Evolutionary conservation across 2,329 filamentous ascomycete genomes (phyloP).

Genomic region (Monosporascus sp.): DNA sequence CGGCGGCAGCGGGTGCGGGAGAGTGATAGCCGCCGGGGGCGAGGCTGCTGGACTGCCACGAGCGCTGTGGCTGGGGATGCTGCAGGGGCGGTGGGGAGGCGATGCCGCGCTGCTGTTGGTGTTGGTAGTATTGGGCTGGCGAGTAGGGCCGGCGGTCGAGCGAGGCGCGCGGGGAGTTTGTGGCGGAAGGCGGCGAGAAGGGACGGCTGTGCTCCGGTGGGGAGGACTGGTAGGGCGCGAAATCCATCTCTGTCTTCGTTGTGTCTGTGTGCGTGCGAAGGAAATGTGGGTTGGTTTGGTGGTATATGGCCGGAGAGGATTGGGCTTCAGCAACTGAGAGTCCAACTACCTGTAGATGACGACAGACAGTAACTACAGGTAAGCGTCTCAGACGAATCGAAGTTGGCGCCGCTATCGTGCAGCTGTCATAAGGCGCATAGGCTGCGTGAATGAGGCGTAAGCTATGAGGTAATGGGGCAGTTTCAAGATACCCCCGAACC

Average conservation of each 20-base stretch:
- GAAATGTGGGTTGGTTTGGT: background rate
- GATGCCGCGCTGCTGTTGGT: conserved; percentile 36
- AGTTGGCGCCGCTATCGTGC: no score
- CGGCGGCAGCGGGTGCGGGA: background rate
- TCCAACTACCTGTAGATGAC: no score
- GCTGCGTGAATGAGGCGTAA: no score
- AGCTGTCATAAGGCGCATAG: no score
- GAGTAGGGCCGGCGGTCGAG: conserved; percentile 53
- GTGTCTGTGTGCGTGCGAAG: background rate
- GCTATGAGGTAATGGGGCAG: no score
- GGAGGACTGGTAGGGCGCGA: conserved; percentile 93
- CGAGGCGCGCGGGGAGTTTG: conserved; percentile 51
- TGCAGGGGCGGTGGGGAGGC: conserved; percentile 42
- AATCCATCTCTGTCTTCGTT: conserved; percentile 60
- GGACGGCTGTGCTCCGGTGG: conserved; percentile 80
- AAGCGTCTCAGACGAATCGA: no score
- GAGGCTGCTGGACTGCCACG: conserved; percentile 37
- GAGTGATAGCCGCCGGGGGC: background rate
- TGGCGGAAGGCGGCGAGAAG: conserved; percentile 62
- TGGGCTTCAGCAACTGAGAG: no score
- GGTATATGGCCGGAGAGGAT: no score
- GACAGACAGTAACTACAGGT: no score
- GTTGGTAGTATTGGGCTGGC: conserved; percentile 31
- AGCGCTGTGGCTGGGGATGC: conserved; percentile 54
- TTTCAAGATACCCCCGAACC: no score